Evolutionary conservation across 495 filamentous ascomycete species (phyloP).

Genomic region (Talaromyces liani): DNA sequence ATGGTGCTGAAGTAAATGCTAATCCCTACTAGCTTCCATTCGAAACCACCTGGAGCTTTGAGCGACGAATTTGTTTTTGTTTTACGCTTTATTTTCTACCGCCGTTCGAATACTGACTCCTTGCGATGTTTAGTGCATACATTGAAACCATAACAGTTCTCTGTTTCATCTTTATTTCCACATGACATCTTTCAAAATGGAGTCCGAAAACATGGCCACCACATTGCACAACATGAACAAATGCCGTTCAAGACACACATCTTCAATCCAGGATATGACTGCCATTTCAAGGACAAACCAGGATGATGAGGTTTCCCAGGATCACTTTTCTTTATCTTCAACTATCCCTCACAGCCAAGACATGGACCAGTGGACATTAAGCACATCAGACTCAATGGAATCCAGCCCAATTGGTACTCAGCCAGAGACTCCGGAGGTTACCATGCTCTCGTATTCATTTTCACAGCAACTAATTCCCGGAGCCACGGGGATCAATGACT

Average conservation of each 20-base stretch:
- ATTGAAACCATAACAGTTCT: conserved; percentile 6
- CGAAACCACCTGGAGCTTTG: conserved; percentile 9
- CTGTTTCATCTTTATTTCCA: conserved; percentile 3
- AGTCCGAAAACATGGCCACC: conserved; percentile 29
- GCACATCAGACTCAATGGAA: conserved; percentile 32
- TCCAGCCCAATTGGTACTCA: conserved; percentile 26
- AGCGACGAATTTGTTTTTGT: conserved; percentile 18
- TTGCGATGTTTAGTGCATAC: conserved; percentile 1
- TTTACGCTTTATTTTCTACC: conserved; percentile 11
- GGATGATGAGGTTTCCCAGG: conserved; percentile 43
- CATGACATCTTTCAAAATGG: conserved; percentile 32
- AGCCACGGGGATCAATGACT: conserved; percentile 34
- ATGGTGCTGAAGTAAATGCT: not conserved
- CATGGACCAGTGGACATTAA: conserved; percentile 35
- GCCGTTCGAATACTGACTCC: conserved; percentile 6
- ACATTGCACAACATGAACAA: conserved; percentile 27
- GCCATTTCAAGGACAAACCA: conserved; percentile 35
- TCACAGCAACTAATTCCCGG: conserved; percentile 38
- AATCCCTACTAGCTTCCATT: conserved; percentile 1
- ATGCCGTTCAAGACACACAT: conserved; percentile 25
- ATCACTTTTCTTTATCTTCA: conserved; percentile 37
- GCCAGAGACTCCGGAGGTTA: conserved; percentile 37
- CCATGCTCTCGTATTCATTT: conserved; percentile 41
- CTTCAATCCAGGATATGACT: conserved; percentile 32
- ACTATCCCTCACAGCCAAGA: conserved; percentile 29